Evolutionary conservation across 139 green algal genomes (phyloP), one percentile per base, ranked within the genome.

Genomic region (Pleodorina starrii): DNA sequence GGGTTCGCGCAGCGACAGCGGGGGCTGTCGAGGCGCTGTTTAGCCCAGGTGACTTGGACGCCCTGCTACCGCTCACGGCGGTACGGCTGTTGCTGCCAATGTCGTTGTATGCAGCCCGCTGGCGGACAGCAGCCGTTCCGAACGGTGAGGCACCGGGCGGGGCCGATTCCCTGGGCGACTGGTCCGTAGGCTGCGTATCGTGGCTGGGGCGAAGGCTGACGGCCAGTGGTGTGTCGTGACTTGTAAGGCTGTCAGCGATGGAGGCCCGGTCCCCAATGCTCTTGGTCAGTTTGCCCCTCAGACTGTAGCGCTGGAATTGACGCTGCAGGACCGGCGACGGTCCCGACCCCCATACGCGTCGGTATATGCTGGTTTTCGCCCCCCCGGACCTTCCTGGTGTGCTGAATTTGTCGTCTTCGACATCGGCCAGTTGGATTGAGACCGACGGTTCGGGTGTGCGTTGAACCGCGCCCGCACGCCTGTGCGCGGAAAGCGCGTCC

Each of bases 291-390:
- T 48, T 82, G 74, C 74, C 44, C 44, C 74, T 25, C 1, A 82
- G 27, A 23, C 74, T 82, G 46, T 82, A 82, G 5, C 74, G 74
- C 44, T 82, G 32, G 25, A 66, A 46, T 4, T 82, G 74, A 27
- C 43, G 74, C 21, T 48, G 43, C 44, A 82, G 46, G 7, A 82
- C 29, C 6, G 74, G 74, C 17, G 74, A 82, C 6, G 74, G 74
- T 6, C 74, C 74, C 10, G 74, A 59, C 1, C 74, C 74, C 32
- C 29, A 63, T 25, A 82, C 74, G n/a, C 44, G 74, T 25, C 46
- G 44, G 44, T 63, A 63, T 5, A 44, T 63, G 44, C 74, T 48
- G 44, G 23, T 19, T 19, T 46, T 63, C 12, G 43, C 27, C 36
- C 14, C 32, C 29, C 44, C 44, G 5, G 27, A 48, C 44, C 25